Evolutionary conservation across 306 rosid species (phyloP).

Genomic region (Castanea sativa): DNA sequence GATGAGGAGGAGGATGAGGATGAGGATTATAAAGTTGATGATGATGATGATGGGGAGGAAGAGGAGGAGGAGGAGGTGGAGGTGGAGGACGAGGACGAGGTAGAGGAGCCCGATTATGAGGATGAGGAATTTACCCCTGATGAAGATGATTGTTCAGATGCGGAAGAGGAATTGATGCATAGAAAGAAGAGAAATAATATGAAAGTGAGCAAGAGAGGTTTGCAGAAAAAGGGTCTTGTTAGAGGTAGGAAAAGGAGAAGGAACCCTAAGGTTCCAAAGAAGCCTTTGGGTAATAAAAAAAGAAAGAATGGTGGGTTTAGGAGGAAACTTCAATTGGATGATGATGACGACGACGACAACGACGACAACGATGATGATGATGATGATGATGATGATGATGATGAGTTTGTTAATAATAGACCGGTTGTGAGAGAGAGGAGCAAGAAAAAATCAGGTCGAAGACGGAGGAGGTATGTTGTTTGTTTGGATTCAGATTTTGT

Average conservation of each 20-base stretch:
- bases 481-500: conserved; percentile 54
- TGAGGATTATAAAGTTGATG: conserved; percentile 35
- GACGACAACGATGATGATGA: conserved; percentile 31
- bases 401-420: conserved; percentile 41
- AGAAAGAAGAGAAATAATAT: conserved; percentile 46
- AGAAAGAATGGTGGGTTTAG: conserved; percentile 41
- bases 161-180: conserved; percentile 46
- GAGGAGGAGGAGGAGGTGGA: conserved; percentile 18
- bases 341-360: conserved; percentile 25
- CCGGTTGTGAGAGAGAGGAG: conserved; percentile 27
- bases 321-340: conserved; percentile 32
- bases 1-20: conserved; percentile 21
- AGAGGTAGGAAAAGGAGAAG: conserved; percentile 49
- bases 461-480: conserved; percentile 37
- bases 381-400: conserved; percentile 27
- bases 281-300: conserved; percentile 55
- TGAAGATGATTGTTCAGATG: conserved; percentile 72
- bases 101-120: conserved; percentile 16
- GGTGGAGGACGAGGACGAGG: conserved; percentile 30
- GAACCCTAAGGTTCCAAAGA: conserved; percentile 52
- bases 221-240: conserved; percentile 38
- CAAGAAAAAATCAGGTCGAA: conserved; percentile 31
- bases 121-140: conserved; percentile 76
- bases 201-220: conserved; percentile 43
- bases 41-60: conserved; percentile 30